Evolutionary conservation across 208 protist species (phyloP).

Genomic region (Leishmania braziliensis): DNA sequence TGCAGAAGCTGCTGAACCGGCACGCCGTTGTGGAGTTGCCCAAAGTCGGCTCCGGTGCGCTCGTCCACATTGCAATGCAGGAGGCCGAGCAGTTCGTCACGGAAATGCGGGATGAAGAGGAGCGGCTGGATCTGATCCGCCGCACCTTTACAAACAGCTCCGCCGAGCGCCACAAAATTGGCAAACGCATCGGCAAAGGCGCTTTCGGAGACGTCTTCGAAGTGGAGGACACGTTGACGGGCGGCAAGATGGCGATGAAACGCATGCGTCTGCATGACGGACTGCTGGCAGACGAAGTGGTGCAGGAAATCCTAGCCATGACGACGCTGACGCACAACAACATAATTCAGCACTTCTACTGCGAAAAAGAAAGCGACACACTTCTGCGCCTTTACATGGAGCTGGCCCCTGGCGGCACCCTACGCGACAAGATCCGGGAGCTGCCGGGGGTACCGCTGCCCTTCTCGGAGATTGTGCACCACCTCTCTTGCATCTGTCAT

Average conservation of each 20-base stretch:
- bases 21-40: constrained; percentile 83
- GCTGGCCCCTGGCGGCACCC: constrained; percentile 85
- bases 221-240: constrained; percentile 83
- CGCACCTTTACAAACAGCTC: constrained; percentile 70
- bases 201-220: constrained; percentile 91
- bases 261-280: constrained; percentile 88
- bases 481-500: constrained; percentile 79
- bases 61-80: constrained; percentile 88
- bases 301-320: constrained; percentile 91
- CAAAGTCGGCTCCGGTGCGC: constrained; percentile 63
- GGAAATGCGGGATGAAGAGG: constrained; percentile 81
- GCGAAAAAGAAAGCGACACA: constrained; percentile 82
- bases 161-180: constrained; percentile 65
- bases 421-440: constrained; percentile 77
- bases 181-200: constrained; percentile 73
- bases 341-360: constrained; percentile 95
- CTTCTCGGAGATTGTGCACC: constrained; percentile 70
- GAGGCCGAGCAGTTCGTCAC: constrained; percentile 80
- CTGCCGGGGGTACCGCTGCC: constrained; percentile 60
- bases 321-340: constrained; percentile 91
- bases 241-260: constrained; percentile 91
- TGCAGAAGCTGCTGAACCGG: constrained; percentile 76
- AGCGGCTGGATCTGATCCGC: constrained; percentile 76
- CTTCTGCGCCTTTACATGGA: constrained; percentile 92
- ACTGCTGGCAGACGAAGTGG: constrained; percentile 64